phyloP scores from a whole-genome alignment of 495 filamentous ascomycete species.

The Emericellopsis terricola region DNA sequence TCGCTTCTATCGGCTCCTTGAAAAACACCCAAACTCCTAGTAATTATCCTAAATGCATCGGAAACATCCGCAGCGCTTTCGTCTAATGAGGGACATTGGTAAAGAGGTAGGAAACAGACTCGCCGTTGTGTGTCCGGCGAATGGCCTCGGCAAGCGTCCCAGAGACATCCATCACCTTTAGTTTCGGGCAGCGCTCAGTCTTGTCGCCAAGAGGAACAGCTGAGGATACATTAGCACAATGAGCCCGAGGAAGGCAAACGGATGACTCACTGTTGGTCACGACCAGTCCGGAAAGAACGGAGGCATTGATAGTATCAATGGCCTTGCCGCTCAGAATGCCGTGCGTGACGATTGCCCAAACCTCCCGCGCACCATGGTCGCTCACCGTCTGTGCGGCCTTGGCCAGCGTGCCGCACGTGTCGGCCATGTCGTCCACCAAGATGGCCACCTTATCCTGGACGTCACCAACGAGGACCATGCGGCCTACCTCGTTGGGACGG shows the following conservation, averaged over 20 bases:
- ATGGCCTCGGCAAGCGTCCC: slow-evolving; percentile 58
- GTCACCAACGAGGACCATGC: slow-evolving; percentile 85
- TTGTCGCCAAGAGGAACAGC: slow-evolving; percentile 82
- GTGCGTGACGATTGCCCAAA: slow-evolving; percentile 90
- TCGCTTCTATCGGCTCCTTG: too few species aligned
- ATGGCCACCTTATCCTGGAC: slow-evolving; percentile 40
- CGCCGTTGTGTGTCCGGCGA: slow-evolving; percentile 77
- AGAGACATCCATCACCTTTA: slow-evolving; percentile 85
- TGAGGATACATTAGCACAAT: neutral
- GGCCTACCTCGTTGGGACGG: slow-evolving; percentile 84
- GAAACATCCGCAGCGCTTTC: too few species aligned
- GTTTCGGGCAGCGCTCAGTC: slow-evolving; percentile 45
- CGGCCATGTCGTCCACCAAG: slow-evolving; percentile 61
- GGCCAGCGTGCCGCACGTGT: slow-evolving; percentile 76
- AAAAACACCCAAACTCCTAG: too few species aligned
- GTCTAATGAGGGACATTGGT: slow-evolving; percentile 4
- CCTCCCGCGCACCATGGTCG: slow-evolving; percentile 71
- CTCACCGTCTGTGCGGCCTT: slow-evolving; percentile 89
- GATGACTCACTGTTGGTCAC: slow-evolving; percentile 57
- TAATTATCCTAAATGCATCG: too few species aligned
- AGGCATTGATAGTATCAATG: slow-evolving; percentile 76
- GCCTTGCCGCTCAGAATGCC: slow-evolving; percentile 87
- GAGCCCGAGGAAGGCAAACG: neutral
- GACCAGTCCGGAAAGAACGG: slow-evolving; percentile 58
- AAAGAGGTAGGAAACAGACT: slow-evolving; percentile 4